Evolutionary conservation across 495 filamentous ascomycete species (phyloP).

Genomic region (Talaromyces proteolyticus): DNA sequence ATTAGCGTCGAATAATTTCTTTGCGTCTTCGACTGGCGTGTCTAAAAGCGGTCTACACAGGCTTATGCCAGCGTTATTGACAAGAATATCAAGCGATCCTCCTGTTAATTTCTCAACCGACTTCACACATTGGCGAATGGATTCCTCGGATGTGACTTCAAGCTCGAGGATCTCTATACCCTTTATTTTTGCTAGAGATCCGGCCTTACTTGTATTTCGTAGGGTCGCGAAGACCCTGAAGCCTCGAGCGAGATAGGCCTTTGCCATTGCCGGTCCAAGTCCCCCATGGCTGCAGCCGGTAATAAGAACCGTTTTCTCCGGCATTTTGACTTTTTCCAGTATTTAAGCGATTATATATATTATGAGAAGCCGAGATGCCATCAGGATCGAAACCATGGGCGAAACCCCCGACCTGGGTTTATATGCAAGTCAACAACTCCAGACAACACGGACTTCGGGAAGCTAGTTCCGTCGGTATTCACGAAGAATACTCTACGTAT

Average conservation of each 20-base stretch:
- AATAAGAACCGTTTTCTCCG: constrained; percentile 25
- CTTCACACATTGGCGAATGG: constrained; percentile 13
- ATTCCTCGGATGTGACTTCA: constrained; percentile 23
- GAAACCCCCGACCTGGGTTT: neutral
- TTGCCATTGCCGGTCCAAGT: constrained; percentile 34
- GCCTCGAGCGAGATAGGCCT: constrained; percentile 24
- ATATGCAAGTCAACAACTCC: neutral
- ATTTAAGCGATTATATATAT: neutral
- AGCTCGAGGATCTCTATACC: constrained; percentile 24
- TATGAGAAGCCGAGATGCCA: neutral
- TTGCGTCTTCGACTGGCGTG: constrained; percentile 21
- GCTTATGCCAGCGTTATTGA: constrained; percentile 35
- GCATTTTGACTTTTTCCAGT: neutral
- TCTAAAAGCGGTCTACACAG: constrained; percentile 26
- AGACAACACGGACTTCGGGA: no score
- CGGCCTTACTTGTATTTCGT: constrained; percentile 33
- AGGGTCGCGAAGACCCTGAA: constrained; percentile 39
- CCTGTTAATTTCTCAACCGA: constrained; percentile 6
- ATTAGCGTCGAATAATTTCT: constrained; percentile 37
- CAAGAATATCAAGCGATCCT: constrained; percentile 26
- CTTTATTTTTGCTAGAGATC: neutral
- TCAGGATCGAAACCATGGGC: no score
- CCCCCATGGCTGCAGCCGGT: constrained; percentile 43
- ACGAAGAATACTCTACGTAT: no score
- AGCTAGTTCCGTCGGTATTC: no score